Base-by-base conservation (phyloP, 2,329 filamentous ascomycete species). In the Verruconis gallopava region DNA sequence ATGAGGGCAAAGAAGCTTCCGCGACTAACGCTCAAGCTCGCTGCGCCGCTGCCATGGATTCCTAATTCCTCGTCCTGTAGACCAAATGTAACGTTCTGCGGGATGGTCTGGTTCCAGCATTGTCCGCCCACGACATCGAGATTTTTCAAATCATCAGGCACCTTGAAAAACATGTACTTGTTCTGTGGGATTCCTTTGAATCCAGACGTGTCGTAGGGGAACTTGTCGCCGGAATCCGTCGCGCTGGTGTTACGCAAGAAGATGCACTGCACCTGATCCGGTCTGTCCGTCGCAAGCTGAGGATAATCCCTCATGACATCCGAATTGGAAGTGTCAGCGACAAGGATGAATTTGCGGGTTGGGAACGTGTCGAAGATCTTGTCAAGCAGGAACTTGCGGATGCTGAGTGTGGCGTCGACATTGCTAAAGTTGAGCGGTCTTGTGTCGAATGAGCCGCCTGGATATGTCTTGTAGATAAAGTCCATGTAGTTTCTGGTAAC, bases 401-500 rank as follows among this genome's bases (percentile, higher is more conserved):
- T 82, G 4, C 71, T 71, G 28, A 86, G 68, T 0, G 81, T 85
- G 3, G 78, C 81, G n/a, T 62, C 66, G 11, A 81, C 66, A 48
- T 86, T 79, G n/a, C 73, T 79, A 63, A 88, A 85, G 65, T 88
- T 86, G 15, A 88, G 70, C 0, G 83, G 81, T 0, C 81, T 73
- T 1, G 80, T 85, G 52, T 88, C 82, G 55, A 85, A 85, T 33
- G 76, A 81, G 34, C 83, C 83, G 12, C 77, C 71, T 0, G 83
- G 83, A 55, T 88, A 88, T 4, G 72, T 84, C 53, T 75, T 73
- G 66, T 81, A 86, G 57, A 88, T 85, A 59, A 81, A 73, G 46
- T 81, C 71, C 80, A 85, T 85, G 62, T 88, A 88, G 49, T 78
- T 80, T 33, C 81, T 68, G 1, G 82, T 85, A 3, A 77, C 71